Evolutionary conservation across 305 asterid genomes (phyloP), one percentile per base, ranked within the genome.

Genomic region (Fraxinus albicans): DNA sequence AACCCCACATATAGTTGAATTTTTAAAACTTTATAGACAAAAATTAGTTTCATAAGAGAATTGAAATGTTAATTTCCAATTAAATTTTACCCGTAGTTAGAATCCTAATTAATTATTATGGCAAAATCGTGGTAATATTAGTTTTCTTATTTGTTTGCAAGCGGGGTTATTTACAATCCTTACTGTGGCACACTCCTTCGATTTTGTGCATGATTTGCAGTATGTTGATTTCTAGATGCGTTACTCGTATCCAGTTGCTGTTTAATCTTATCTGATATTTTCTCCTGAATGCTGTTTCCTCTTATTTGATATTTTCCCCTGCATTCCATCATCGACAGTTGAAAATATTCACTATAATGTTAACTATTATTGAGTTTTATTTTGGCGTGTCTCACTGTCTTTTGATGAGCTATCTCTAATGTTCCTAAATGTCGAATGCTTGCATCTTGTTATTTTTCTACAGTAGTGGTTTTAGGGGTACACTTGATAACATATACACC

Each of bases 391-490:
- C 4, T 75, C 25, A 55, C 35, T 58, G 85, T 29, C 69, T 69
- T 29, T 31, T 27, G n/a, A 0, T 65, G 73, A 25, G 7, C 50
- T 73, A 12, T 76, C 38, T 29, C 44, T 72, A 15, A 79, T 78
- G 79, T 73, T 79, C 73, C 53, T 63, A 69, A 80, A 83, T 33
- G 34, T 70, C 3, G 73, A 12, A 44, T 83, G 74, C 36, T n/a
- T 70, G 19, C 40, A 29, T 29, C 23, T 21, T 73, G 75, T 36
- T 50, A 58, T 33, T 44, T 74, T 83, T 85, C 35, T 78, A 87
- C 89, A 87, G 90, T 78, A 84, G 84, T 76, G 86, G 74, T 80
- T 77, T 69, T 33, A 80, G 81, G 53, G 44, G 38, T 78, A 73
- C 75, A 27, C 78, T 77, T 83, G 82, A 82, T 77, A 79, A 38